These are phyloP conservation scores for Ramaria rubella DNA, from an alignment of 768 basidiomycete species.

Conservation along the genomic window DNA sequence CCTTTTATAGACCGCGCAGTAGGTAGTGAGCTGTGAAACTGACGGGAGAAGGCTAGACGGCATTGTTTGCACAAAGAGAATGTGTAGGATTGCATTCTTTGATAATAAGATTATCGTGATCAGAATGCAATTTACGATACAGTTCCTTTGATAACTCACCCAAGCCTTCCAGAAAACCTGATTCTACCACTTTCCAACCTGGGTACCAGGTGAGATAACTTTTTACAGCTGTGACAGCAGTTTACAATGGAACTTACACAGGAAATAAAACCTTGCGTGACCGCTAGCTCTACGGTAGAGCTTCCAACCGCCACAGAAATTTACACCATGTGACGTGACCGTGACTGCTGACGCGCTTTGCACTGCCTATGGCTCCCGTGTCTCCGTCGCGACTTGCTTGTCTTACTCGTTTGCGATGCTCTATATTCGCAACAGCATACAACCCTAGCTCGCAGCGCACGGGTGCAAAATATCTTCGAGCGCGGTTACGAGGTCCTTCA, in stretches of 20 bases:
- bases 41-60: not conserved
- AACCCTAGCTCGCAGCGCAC: constrained; percentile 79
- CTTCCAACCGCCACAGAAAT: too few relatives aligned
- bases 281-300: too few relatives aligned
- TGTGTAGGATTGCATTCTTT: not conserved
- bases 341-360: not conserved
- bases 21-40: not conserved
- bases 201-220: too few relatives aligned
- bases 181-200: too few relatives aligned
- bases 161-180: too few relatives aligned
- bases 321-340: not conserved
- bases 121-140: too few relatives aligned
- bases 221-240: too few relatives aligned
- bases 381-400: constrained; percentile 47
- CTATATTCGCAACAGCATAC: constrained; percentile 81
- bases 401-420: constrained; percentile 58
- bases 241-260: too few relatives aligned
- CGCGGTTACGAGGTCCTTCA: constrained; percentile 74
- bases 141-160: too few relatives aligned
- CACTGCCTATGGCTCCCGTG: constrained; percentile 32
- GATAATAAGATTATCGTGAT: not conserved
- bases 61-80: not conserved
- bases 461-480: constrained; percentile 87
- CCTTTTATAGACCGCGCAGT: not conserved
- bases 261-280: too few relatives aligned